These are phyloP conservation scores for Eutrema heterophyllum DNA, from an alignment of 345 rosid genomes.

Conservation along the genomic window DNA sequence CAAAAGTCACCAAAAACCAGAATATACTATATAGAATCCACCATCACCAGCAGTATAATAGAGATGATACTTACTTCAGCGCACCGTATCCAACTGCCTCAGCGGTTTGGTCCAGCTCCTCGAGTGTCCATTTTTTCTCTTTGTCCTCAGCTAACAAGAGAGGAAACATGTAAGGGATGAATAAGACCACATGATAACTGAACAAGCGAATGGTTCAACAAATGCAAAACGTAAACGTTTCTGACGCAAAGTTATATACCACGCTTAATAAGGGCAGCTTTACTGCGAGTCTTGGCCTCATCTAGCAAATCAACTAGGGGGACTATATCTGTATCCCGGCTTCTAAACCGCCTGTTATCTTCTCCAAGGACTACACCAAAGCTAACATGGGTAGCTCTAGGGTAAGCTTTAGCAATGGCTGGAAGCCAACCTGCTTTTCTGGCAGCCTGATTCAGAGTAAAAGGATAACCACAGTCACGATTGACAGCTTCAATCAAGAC, in stretches of 20 bases:
- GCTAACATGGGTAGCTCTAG: slow-evolving; percentile 65
- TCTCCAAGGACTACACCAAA: slow-evolving; percentile 89
- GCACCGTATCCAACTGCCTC: slow-evolving; percentile 94
- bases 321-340: slow-evolving; percentile 60
- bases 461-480: background rate
- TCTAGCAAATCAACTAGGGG: slow-evolving; percentile 78
- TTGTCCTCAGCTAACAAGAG: slow-evolving; percentile 35
- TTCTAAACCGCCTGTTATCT: slow-evolving; percentile 78
- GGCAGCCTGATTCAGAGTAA: slow-evolving; percentile 52
- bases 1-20: background rate
- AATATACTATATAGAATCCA: background rate
- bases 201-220: slow-evolving; percentile 3
- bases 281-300: slow-evolving; percentile 80
- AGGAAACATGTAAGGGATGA: background rate
- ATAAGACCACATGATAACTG: background rate
- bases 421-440: slow-evolving; percentile 80
- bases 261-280: slow-evolving; percentile 58
- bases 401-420: slow-evolving; percentile 37
- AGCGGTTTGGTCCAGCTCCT: slow-evolving; percentile 76
- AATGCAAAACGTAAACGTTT: background rate
- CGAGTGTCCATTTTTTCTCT: slow-evolving; percentile 64
- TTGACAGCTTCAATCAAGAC: background rate
- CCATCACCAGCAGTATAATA: background rate
- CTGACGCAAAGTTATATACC: slow-evolving; percentile 38
- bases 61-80: slow-evolving; percentile 55